Percentiles rank a stretch among this genome's conserved stretches.
phyloP scores from a whole-genome alignment of 1,284 basidiomycete species.

The Grifola frondosa region DNA sequence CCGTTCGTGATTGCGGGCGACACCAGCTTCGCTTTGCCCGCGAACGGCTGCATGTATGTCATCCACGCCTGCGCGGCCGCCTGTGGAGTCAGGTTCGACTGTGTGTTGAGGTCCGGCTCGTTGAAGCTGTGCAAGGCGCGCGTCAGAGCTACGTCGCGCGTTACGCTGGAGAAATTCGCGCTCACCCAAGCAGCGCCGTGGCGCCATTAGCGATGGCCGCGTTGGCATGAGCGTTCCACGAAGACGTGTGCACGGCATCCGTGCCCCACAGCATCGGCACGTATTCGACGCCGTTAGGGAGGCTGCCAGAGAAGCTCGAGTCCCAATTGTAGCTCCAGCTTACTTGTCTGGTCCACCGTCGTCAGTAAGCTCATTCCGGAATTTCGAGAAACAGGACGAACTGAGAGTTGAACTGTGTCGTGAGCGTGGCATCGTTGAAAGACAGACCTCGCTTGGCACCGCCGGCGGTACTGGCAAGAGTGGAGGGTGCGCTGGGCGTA shows the following conservation, averaged over 20 bases:
- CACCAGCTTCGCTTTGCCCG: slow-evolving; percentile 33
- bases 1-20: slow-evolving; percentile 36
- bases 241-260: slow-evolving; percentile 18
- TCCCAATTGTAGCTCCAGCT: slow-evolving; percentile 34
- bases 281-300: slow-evolving; percentile 23
- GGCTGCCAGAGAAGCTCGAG: slow-evolving; percentile 17
- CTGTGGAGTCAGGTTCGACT: slow-evolving; percentile 31
- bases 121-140: slow-evolving; percentile 27
- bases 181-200: slow-evolving; percentile 31
- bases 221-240: slow-evolving; percentile 27
- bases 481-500: neutral
- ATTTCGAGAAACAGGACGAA: slow-evolving; percentile 10
- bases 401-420: slow-evolving; percentile 24
- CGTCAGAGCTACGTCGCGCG: neutral
- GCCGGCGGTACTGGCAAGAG: neutral
- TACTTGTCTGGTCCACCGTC: slow-evolving; percentile 12
- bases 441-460: slow-evolving; percentile 31
- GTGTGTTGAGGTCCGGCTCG: slow-evolving; percentile 33
- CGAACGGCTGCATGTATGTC: slow-evolving; percentile 34
- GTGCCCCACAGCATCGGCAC: slow-evolving; percentile 33
- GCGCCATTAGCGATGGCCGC: slow-evolving; percentile 31
- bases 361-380: neutral
- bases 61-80: slow-evolving; percentile 30
- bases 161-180: neutral
- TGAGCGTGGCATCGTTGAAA: slow-evolving; percentile 28